phyloP scores from a whole-genome alignment of 2,329 filamentous ascomycete genomes.

The Ambrosiella beaveri region DNA sequence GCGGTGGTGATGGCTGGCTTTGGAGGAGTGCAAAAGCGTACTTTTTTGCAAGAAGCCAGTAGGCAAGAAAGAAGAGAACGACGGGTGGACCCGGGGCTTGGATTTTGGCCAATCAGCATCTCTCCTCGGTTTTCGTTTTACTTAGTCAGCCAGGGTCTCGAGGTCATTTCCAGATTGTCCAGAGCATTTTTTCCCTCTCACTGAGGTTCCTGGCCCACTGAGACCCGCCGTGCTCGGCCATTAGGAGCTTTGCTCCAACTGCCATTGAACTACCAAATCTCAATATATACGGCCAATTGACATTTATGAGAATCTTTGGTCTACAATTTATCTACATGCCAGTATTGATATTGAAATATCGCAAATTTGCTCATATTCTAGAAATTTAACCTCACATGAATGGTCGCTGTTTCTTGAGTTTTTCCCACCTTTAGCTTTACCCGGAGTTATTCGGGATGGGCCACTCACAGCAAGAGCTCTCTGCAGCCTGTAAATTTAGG shows the following conservation, averaged over 20 bases:
- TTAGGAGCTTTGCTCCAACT: not conserved
- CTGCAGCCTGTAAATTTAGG: constrained; percentile 13
- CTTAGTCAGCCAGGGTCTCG: constrained; percentile 8
- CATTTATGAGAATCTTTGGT: not conserved
- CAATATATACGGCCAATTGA: not conserved
- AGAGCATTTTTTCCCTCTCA: constrained; percentile 10
- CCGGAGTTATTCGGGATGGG: constrained; percentile 12
- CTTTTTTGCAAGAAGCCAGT: constrained; percentile 14
- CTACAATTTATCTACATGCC: not conserved
- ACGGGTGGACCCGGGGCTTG: constrained; percentile 13
- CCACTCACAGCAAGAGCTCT: constrained; percentile 10
- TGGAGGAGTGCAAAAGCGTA: constrained; percentile 15
- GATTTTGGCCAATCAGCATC: constrained; percentile 11
- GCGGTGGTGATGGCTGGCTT: constrained; percentile 14
- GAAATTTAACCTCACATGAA: too few relatives aligned
- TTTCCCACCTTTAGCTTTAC: constrained; percentile 5
- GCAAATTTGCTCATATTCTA: not conserved
- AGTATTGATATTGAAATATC: not conserved
- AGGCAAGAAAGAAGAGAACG: constrained; percentile 13
- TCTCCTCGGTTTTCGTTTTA: constrained; percentile 10
- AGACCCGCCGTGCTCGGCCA: constrained; percentile 8
- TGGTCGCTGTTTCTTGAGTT: not conserved
- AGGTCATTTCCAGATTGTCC: constrained; percentile 1
- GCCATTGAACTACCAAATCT: not conserved
- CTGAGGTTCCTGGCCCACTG: constrained; percentile 6